Evolutionary conservation across 768 basidiomycete species (phyloP).

Genomic region (Tubosaeta sp.): DNA sequence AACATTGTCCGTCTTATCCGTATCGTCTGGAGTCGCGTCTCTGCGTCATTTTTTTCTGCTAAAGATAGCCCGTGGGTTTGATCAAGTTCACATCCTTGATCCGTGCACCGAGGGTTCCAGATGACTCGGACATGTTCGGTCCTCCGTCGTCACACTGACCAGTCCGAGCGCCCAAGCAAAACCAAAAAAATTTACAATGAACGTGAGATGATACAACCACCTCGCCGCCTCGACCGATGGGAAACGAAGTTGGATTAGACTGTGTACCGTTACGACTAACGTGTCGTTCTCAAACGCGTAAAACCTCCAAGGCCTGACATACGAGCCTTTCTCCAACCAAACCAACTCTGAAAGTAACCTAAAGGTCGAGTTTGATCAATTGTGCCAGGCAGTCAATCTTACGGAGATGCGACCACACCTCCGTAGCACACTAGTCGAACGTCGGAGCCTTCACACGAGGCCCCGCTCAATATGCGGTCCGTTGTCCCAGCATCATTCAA

Average conservation of each 20-base stretch:
- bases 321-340: too few species aligned
- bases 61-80: background rate
- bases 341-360: too few species aligned
- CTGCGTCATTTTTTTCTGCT: background rate
- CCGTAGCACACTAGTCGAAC: too few species aligned
- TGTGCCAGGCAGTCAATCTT: background rate
- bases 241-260: too few species aligned
- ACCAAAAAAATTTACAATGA: background rate
- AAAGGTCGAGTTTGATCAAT: too few species aligned
- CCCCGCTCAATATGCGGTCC: slow-evolving; percentile 9
- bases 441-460: background rate
- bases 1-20: too few species aligned
- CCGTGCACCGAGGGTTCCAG: background rate
- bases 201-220: background rate
- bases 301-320: background rate
- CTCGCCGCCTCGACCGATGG: too few species aligned
- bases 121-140: background rate
- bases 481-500: background rate
- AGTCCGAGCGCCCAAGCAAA: background rate
- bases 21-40: too few species aligned
- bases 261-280: background rate
- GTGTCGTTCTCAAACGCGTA: background rate
- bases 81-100: too few species aligned
- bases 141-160: background rate
- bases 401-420: background rate